Base-by-base conservation (phyloP, 1,284 basidiomycete species). In the Irpex sp. region DNA sequence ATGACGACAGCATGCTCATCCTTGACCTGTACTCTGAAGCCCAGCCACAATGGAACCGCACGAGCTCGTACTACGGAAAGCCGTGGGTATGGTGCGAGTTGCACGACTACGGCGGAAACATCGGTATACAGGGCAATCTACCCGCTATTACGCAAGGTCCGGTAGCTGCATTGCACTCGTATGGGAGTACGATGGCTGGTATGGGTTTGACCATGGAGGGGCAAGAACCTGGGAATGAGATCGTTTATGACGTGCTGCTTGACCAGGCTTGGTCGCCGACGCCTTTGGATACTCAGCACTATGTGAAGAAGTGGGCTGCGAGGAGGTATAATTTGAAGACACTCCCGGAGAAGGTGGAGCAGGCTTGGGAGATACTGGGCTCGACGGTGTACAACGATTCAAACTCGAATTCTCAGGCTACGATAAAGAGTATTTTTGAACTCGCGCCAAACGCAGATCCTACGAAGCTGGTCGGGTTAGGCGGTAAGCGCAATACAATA, bases 41-140 rank as follows among this genome's bases (percentile, higher is more conserved):
- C 1, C 69, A 73, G 40, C 79, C 79, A 17, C 78, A 78, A 64
- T 81, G 79, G 78, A 73, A 78, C 67, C 74, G 78, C 37, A 74
- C 78, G 34, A 65, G 67, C 58, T 74, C 71, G 3, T 81, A 79
- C 69, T 78, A 72, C 56, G 79, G 79, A 36, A 78, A 78, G 59
- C 67, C 72, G n/a, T 81, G 79, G 79, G 66, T 81, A 31, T 81
- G 79, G 80, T 81, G 80, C 70, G 71, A 79, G 59, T 70, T 81
- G 3, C 78, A 81, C 59, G 75, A 76, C 64, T 81, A 73, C 61
- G 80, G 80, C 37, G 79, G 79, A 19, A 81, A 76, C 63, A 74
- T 79, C 71, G 79, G 80, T n/a, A 61, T 81, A 56, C 79, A 79
- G 67, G 80, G 80, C 38, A 76, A 78, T 62, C 67, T 79, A 19